A percentile compares a stretch with the other conserved stretches of the same genome.
Conservation (phyloP, 768 basidiomycete genomes). For the Pholiota molesta region DNA sequence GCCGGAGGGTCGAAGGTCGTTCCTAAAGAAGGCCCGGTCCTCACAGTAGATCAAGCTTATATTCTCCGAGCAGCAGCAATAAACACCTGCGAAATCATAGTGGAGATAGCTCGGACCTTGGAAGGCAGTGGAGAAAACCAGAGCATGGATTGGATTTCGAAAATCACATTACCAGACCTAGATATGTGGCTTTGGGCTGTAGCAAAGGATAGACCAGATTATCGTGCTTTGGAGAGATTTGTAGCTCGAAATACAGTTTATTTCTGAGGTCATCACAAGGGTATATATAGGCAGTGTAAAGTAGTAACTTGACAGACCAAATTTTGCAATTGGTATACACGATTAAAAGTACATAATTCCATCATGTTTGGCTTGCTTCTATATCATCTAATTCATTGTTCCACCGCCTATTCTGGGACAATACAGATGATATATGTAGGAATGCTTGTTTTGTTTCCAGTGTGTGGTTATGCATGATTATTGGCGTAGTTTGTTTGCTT, state of each 20-base stretch:
- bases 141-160: conserved; percentile 53
- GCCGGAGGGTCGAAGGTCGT: conserved; percentile 14
- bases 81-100: conserved; percentile 74
- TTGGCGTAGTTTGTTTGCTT: not conserved
- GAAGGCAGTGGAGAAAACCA: conserved; percentile 22
- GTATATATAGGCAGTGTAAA: not conserved
- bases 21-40: conserved; percentile 48
- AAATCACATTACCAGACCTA: conserved; percentile 60
- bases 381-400: not conserved
- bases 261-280: conserved; percentile 47
- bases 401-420: not conserved
- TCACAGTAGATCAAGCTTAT: conserved; percentile 67
- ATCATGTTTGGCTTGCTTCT: not conserved
- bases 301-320: no score
- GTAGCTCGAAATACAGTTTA: conserved; percentile 67
- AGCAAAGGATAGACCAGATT: conserved; percentile 78
- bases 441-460: not conserved
- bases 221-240: conserved; percentile 66
- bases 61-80: conserved; percentile 79
- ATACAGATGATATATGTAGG: no score
- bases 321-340: not conserved
- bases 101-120: conserved; percentile 50
- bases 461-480: not conserved
- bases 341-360: not conserved
- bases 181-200: conserved; percentile 86